These are phyloP conservation scores for Prorocentrum cordatum DNA, from an alignment of 169 alveolate genomes.

Conservation along the genomic window DNA sequence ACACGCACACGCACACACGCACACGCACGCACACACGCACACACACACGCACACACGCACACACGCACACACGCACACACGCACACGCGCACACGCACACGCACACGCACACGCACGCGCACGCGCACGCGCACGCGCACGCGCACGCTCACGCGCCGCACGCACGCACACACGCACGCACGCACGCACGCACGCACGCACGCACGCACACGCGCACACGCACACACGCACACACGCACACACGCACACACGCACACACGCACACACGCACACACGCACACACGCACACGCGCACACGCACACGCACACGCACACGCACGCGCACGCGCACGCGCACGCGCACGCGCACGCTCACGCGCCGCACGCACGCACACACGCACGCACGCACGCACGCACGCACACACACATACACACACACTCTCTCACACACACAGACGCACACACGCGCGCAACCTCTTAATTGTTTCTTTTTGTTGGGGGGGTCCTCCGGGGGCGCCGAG, in stretches of 20 bases:
- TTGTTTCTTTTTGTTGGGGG: too few species aligned
- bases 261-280: not conserved
- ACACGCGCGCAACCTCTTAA: not conserved
- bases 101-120: not conserved
- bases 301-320: not conserved
- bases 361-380: not conserved
- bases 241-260: not conserved
- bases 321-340: not conserved
- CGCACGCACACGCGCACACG: not conserved
- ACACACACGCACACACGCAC: not conserved
- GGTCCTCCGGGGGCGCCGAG: too few species aligned
- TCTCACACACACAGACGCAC: not conserved
- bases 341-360: not conserved
- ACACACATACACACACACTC: not conserved
- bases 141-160: not conserved
- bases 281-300: not conserved
- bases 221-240: not conserved
- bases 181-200: not conserved
- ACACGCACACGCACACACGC: not conserved
- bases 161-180: not conserved
- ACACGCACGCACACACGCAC: not conserved
- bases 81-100: not conserved
- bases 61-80: not conserved
- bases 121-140: not conserved
- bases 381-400: not conserved